Conservation (phyloP, 2,329 filamentous ascomycete species). For the Colletotrichum aenigma region DNA sequence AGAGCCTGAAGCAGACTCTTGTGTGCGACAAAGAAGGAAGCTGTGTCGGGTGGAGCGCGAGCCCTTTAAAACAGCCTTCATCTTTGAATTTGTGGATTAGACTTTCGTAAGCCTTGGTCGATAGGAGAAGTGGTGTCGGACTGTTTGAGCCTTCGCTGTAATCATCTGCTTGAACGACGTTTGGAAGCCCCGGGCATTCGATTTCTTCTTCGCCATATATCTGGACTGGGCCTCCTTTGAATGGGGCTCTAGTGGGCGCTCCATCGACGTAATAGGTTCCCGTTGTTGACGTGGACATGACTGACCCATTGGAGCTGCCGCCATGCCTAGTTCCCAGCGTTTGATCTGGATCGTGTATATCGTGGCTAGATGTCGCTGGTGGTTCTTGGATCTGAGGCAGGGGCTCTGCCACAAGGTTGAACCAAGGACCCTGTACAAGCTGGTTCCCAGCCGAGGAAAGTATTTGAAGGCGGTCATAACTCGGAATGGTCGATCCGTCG, state of each 20-base stretch:
- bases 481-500: not conserved
- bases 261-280: slow-evolving; percentile 4
- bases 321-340: not conserved
- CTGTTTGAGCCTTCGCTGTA: not conserved
- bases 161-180: not conserved
- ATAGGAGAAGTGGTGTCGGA: not conserved
- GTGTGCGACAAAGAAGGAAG: not conserved
- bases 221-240: not conserved
- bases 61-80: not conserved
- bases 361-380: not conserved
- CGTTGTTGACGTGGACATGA: not conserved
- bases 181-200: not conserved
- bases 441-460: not conserved
- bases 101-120: not conserved
- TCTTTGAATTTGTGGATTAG: not conserved
- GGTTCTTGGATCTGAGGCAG: not conserved
- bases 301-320: not conserved
- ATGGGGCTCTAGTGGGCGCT: not conserved
- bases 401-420: not conserved
- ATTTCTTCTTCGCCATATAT: not conserved
- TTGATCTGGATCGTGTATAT: not conserved
- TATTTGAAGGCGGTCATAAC: not conserved
- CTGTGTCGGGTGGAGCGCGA: not conserved
- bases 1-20: not conserved
- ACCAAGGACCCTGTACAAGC: not conserved